Evolutionary conservation across 441 rosid genomes (phyloP), one percentile per base, ranked within the genome.

Genomic region (Corymbia citriodora): DNA sequence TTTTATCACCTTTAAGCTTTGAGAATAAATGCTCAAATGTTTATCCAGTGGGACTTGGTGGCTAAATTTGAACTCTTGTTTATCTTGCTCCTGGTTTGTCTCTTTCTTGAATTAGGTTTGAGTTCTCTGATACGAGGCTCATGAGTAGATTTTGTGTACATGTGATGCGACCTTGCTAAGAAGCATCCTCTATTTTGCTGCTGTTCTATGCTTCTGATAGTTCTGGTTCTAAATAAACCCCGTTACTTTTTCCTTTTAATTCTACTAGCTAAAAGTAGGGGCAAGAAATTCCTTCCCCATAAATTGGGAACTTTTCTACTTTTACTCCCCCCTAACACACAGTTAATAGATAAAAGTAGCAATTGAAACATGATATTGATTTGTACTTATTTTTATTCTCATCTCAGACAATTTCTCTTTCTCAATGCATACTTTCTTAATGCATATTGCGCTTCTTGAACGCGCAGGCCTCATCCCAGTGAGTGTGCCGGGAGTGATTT

Each of bases 401-500:
- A 36, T 72, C 15, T 72, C 82, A 72, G 82, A 72, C 82, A 72
- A 40, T 74, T 36, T 74, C 83, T 74, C 83, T 40, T 40, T 74
- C 83, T 74, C 6, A 74, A 40, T 70, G 81, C 81, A 33, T 70
- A 33, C 81, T 70, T 36, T 70, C 48, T 70, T 5, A 70, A 36
- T 70, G 81, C 81, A 70, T 33, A 19, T 70, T 33, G 18, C 48
- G 2, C 48, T 70, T 70, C 13, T 70, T 70, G 25, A 19, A 33
- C 48, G 12, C 18, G 5, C 81, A 97, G 99, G 93, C 98, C 99
- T 10, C 99, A 97, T 88, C 96, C 99, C 40, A 96, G 96, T 87
- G 97, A 97, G 90, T 96, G 98, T 83, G 96, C 97, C 0, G 99
- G 98, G 87, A 95, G 99, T 93, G 98, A 97, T 92, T 90, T 97